Conservation (phyloP, 192 early-diverging fungal species). For the Podila horticola region DNA sequence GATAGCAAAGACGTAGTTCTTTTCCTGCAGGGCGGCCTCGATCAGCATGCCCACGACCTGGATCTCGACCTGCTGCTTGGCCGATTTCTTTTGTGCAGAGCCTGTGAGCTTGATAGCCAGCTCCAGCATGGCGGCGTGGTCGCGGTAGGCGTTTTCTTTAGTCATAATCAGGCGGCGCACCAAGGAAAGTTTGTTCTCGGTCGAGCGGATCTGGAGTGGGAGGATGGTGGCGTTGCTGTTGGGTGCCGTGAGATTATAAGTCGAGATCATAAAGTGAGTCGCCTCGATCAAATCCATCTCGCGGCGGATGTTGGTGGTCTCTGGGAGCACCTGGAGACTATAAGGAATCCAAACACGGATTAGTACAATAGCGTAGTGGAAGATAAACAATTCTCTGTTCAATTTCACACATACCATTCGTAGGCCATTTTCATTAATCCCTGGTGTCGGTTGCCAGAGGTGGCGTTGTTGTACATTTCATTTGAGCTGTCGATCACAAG, state of each 20-base stretch:
- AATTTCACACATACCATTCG: constrained; percentile 65
- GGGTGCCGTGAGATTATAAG: constrained; percentile 57
- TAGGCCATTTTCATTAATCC: constrained; percentile 77
- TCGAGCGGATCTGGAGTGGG: constrained; percentile 78
- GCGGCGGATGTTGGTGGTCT: constrained; percentile 59
- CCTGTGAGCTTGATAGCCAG: constrained; percentile 60
- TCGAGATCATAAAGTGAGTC: constrained; percentile 68
- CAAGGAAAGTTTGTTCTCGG: constrained; percentile 66
- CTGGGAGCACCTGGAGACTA: constrained; percentile 71
- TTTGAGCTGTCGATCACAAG: constrained; percentile 73
- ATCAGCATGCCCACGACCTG: constrained; percentile 71
- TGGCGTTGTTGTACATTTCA: constrained; percentile 81
- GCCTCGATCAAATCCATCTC: constrained; percentile 80
- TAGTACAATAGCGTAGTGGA: neutral
- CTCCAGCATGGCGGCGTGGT: constrained; percentile 64
- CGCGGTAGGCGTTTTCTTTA: constrained; percentile 56
- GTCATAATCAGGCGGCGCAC: constrained; percentile 68
- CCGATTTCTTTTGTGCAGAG: constrained; percentile 21
- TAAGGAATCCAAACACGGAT: neutral
- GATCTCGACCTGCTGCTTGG: constrained; percentile 53
- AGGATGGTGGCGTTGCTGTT: constrained; percentile 59
- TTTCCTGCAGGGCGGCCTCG: constrained; percentile 66
- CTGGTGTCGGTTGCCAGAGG: constrained; percentile 69
- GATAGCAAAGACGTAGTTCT: constrained; percentile 62
- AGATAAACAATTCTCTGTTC: no score